Evolutionary conservation across 2,329 filamentous ascomycete genomes (phyloP), one percentile per base, ranked within the genome.

Genomic region (Mariannaea elegans): DNA sequence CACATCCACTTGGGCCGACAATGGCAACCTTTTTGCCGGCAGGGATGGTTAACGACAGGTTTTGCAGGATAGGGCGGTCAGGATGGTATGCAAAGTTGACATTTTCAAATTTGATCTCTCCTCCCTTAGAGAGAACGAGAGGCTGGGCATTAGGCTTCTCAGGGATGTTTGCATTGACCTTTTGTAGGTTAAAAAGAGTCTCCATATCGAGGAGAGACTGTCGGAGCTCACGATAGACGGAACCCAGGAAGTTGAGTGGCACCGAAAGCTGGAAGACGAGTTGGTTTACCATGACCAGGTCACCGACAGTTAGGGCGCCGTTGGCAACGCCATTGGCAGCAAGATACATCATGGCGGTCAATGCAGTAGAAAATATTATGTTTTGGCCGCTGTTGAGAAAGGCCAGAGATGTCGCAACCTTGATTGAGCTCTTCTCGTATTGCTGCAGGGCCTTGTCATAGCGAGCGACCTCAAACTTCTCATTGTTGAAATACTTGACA

Each of bases 401-500:
- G 1, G 95, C 91, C 39, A 99, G 81, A 3, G 94, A 98, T 0
- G 95, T 99, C 9, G 93, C 93, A 31, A 99, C 92, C 75, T 98
- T 98, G 81, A 99, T 98, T 14, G 93, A 97, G 58, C 93, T 94
- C 75, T 90, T 90, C 75, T 99, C 92, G 75, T 99, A 99, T 59
- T 90, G 85, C 65, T 89, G 85, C 21, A 99, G 81, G 0, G 95
- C 93, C 69, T 89, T 87, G 76, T 98, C 94, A 75, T 99, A 99
- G 39, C 95, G 87, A 29, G 86, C 85, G 41, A 97, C 92, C 79
- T 99, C 95, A 66, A 93, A 98, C 66, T 91, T 92, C 73, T 99
- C 96, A 72, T 99, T 99, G 81, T 99, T 99, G 81, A 98, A 99
- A 80, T 98, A 97, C 78, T 99, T 99, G 73, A 99, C 95, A 13